Evolutionary conservation across 805 yeast genomes (phyloP).

Genomic region (Wickerhamiella occidentalis): DNA sequence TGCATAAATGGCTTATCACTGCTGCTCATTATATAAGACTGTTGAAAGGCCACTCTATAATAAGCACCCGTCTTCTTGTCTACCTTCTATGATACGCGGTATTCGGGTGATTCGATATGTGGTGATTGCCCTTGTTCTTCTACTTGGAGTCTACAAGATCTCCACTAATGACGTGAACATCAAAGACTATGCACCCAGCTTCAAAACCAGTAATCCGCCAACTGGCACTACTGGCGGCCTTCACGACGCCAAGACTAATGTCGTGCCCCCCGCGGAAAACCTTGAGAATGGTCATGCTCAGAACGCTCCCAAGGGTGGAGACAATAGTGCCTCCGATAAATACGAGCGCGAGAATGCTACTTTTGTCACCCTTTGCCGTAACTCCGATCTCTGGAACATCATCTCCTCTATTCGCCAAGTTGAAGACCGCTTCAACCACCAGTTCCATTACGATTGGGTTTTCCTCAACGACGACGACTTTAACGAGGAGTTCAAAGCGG

Average conservation of each 20-base stretch:
- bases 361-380: constrained; percentile 50
- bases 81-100: constrained; percentile 28
- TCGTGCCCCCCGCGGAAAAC: constrained; percentile 8
- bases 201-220: constrained; percentile 1
- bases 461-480: constrained; percentile 75
- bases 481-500: constrained; percentile 51
- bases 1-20: neutral
- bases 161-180: constrained; percentile 22
- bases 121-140: constrained; percentile 25
- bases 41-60: neutral
- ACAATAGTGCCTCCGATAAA: constrained; percentile 4
- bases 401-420: constrained; percentile 52
- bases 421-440: constrained; percentile 68
- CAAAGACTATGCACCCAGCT: constrained; percentile 18
- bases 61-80: neutral
- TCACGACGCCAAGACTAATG: neutral
- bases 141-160: constrained; percentile 27
- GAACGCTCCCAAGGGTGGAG: constrained; percentile 4
- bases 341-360: constrained; percentile 34
- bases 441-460: constrained; percentile 82
- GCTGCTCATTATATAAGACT: neutral
- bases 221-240: constrained; percentile 19
- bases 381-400: constrained; percentile 48
- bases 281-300: constrained; percentile 11
- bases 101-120: constrained; percentile 28